Base-by-base conservation (phyloP, 306 rosid genomes). In the Castanea sativa region DNA sequence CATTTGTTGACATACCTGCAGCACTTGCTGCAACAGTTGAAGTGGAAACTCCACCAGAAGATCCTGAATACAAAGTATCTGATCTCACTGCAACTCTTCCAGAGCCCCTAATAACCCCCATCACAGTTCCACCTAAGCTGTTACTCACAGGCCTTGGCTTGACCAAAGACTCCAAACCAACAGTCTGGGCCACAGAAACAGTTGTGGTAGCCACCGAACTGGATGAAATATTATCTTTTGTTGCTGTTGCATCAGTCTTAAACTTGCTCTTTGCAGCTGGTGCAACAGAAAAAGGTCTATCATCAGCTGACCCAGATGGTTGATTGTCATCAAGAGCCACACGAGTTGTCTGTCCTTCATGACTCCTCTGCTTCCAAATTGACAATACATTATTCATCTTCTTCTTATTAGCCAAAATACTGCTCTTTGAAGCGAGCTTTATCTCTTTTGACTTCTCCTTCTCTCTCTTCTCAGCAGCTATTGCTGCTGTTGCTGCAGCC, bases 351-450 rank as follows among this genome's bases (percentile, higher is more conserved):
- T 91, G 98, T 49, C 97, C 98, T 86, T 95, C 99, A 82, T 92
- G 94, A 81, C 97, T 95, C 83, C 99, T 86, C 84, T 95, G 99
- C 83, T 95, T 95, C 99, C 99, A 95, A 92, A 95, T 87, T 20
- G 98, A 76, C 86, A 95, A 85, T 20, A 95, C 99, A 85, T 92
- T 95, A 86, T 83, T 95, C 96, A 95, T 95, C 84, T 95, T 95
- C 88, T 93, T 93, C 88, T 95, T 95, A 80, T 86, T 95, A 77
- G 99, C 98, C 77, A 95, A 83, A 89, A 95, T 89, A 84, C 98
- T 95, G 87, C 92, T 95, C 80, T 91, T 95, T 73, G 96, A 95
- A 78, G 99, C 98, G 73, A 95, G 91, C 79, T 95, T 95, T 64
- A 95, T 92, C 88, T 95, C 99, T 86, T 93, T 95, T 30, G 80